phyloP scores from a whole-genome alignment of 208 protist species.

The Crithidia bombi region DNA sequence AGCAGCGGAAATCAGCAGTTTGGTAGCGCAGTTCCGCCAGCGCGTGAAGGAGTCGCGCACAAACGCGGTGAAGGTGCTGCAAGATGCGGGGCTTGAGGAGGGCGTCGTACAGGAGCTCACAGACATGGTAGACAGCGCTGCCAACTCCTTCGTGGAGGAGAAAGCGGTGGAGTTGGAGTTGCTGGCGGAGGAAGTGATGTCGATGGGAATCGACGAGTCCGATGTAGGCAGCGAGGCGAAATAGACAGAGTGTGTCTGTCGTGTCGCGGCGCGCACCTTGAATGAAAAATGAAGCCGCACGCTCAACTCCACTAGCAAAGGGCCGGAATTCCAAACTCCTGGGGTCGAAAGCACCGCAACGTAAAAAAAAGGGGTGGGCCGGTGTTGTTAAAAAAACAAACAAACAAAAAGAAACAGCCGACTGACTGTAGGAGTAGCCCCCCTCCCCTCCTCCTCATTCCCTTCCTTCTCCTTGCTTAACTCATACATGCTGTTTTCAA shows the following conservation, averaged over 20 bases:
- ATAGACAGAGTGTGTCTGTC: not conserved
- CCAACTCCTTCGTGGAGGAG: constrained; percentile 73
- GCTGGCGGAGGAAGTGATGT: constrained; percentile 77
- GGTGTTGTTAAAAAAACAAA: constrained; percentile 1
- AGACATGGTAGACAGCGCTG: constrained; percentile 55
- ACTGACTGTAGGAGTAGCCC: too few relatives aligned
- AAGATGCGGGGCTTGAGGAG: constrained; percentile 71
- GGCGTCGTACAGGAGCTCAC: constrained; percentile 59
- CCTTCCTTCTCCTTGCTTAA: too few relatives aligned
- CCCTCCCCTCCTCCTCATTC: too few relatives aligned
- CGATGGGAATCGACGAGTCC: constrained; percentile 83
- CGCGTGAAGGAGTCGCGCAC: constrained; percentile 66
- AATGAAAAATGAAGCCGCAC: too few relatives aligned
- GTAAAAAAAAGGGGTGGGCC: too few relatives aligned
- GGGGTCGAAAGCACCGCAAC: too few relatives aligned
- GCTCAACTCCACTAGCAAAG: too few relatives aligned
- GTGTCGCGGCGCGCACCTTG: too few relatives aligned
- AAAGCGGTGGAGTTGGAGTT: constrained; percentile 75
- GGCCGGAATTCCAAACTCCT: too few relatives aligned
- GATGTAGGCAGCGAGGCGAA: constrained; percentile 36
- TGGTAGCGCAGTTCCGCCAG: constrained; percentile 55
- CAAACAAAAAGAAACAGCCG: not conserved
- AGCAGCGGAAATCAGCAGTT: constrained; percentile 52
- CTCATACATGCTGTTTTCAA: too few relatives aligned
- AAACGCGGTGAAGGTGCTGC: constrained; percentile 63